Base-by-base conservation (phyloP, 345 rosid species). In the Trapa bicornis region DNA sequence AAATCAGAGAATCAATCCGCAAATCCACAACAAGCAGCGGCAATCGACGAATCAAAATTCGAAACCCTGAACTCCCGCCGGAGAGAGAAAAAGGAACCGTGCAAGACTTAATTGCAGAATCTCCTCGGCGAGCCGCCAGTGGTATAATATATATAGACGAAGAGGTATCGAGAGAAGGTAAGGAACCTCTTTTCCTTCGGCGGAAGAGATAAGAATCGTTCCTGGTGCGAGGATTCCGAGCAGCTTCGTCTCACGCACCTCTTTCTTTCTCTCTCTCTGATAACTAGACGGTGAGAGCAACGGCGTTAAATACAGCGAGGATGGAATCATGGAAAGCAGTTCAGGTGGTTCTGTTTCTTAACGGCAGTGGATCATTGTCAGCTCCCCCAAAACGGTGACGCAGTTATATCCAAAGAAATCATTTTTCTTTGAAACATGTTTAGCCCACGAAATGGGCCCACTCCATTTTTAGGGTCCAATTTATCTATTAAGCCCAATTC, bases 401-500 rank as follows among this genome's bases (percentile, higher is more conserved):
- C 33, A 22, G 29, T 22, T 22, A 22, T 22, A 22, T 22, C 29
- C 29, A 22, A 22, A 22, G 29, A 22, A 22, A 22, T 22, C 0
- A 22, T 22, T 22, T 22, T 22, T 22, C 29, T 22, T 22, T 22
- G 29, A 22, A 0, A 22, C 29, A 22, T 22, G 29, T 22, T 22
- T 22, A 22, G 29, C 29, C 29, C 29, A 22, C 29, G 29, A 22
- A 22, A 22, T 22, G 29, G 29, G 29, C 29, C 29, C 29, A 22
- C 29, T 22, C 29, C 29, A 22, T 22, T 22, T 22, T 22, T 22
- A 22, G 29, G 29, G 29, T 22, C 29, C 29, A 22, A 22, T 22
- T 22, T 22, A 22, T 22, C 29, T 22, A 22, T 22, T 22, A 22
- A 22, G 29, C 36, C 96, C 96, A 92, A 89, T 89, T 66, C 66